These are phyloP conservation scores for Globisporangium cystogenes DNA, from an alignment of 352 stramenopile species.

Conservation along the genomic window DNA sequence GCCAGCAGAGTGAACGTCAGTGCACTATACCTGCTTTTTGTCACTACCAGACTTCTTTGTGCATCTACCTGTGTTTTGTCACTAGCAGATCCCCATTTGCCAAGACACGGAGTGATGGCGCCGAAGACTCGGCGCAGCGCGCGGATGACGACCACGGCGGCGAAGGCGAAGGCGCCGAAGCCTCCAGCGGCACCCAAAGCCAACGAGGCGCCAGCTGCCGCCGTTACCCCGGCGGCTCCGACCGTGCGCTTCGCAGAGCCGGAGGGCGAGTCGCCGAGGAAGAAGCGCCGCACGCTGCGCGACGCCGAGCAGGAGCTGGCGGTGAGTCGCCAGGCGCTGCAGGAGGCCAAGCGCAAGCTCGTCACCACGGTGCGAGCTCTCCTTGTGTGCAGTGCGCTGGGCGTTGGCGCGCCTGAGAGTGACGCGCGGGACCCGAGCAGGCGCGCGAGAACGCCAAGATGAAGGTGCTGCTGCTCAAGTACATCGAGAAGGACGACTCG, in stretches of 20 bases:
- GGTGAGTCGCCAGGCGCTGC: conserved; percentile 33
- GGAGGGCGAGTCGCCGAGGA: conserved; percentile 27
- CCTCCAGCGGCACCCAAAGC: neutral
- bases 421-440: conserved; percentile 11
- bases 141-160: neutral
- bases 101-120: neutral
- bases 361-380: conserved; percentile 60
- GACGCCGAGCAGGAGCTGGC: conserved; percentile 62
- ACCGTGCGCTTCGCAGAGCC: neutral
- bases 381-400: too few relatives aligned
- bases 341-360: conserved; percentile 58
- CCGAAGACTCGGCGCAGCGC: conserved; percentile 4
- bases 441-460: conserved; percentile 84
- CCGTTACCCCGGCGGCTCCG: neutral
- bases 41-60: neutral
- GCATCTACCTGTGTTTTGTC: neutral
- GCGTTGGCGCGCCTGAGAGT: neutral
- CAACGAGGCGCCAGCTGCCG: neutral
- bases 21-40: neutral
- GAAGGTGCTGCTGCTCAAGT: conserved; percentile 82
- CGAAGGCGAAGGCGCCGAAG: neutral
- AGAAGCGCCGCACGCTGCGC: conserved; percentile 67
- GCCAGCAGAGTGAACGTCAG: neutral
- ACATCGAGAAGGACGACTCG: conserved; percentile 83
- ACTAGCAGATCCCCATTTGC: neutral